Evolutionary conservation across 2,329 filamentous ascomycete genomes (phyloP).

Genomic region (Hypoxylon sp.): DNA sequence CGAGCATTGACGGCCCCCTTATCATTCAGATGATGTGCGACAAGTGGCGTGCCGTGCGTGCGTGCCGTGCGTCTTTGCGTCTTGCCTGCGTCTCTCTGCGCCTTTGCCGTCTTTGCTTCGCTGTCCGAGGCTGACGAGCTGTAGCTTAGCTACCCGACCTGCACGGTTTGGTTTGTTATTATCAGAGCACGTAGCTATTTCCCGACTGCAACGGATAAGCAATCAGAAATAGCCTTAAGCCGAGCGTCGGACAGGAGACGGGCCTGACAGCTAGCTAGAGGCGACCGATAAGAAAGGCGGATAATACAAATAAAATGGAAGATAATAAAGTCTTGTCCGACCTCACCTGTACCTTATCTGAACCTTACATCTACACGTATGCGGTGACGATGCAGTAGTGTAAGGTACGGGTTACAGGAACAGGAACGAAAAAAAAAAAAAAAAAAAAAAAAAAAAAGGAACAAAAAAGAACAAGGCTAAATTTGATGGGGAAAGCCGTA

Average conservation of each 20-base stretch:
- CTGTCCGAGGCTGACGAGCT: slow-evolving; percentile 16
- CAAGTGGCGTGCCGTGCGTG: neutral
- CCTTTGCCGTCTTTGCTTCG: neutral
- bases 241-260: neutral
- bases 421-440: neutral
- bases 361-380: slow-evolving; percentile 24
- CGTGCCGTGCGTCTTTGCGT: no score
- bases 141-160: slow-evolving; percentile 2
- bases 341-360: slow-evolving; percentile 30
- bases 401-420: slow-evolving; percentile 29
- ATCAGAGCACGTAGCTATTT: slow-evolving; percentile 29
- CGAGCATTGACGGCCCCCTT: slow-evolving; percentile 36
- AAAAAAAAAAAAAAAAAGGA: neutral
- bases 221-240: slow-evolving; percentile 2
- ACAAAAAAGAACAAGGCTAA: slow-evolving; percentile 11
- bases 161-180: slow-evolving; percentile 30
- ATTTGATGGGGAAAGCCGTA: slow-evolving; percentile 18
- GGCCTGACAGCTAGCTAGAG: slow-evolving; percentile 9
- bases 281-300: slow-evolving; percentile 10
- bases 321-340: slow-evolving; percentile 26
- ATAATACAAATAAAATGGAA: slow-evolving; percentile 12
- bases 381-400: slow-evolving; percentile 21
- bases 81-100: slow-evolving; percentile 17
- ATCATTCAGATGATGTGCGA: slow-evolving; percentile 16
- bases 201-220: neutral